Conservation (phyloP, 129 eudicot genomes). For the Smallanthus sonchifolius region DNA sequence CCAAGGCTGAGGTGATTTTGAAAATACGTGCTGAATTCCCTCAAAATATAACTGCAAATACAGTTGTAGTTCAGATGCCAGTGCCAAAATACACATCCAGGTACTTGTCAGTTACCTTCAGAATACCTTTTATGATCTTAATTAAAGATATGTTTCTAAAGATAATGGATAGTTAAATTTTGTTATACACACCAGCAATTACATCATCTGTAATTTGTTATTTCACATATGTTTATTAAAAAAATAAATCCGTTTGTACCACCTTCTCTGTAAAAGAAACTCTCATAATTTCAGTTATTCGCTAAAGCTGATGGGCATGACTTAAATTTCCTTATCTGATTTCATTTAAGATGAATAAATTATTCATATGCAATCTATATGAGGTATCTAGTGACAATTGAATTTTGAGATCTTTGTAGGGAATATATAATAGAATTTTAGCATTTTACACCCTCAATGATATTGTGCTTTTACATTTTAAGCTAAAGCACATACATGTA, state of each 20-base stretch:
- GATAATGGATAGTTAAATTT: not conserved
- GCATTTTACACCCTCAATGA: not conserved
- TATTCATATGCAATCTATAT: not conserved
- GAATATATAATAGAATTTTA: not conserved
- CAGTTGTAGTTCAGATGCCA: constrained; percentile 86
- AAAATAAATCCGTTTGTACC: not conserved
- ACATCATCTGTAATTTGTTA: not conserved
- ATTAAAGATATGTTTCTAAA: not conserved
- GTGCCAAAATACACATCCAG: constrained; percentile 78
- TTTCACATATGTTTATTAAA: not conserved
- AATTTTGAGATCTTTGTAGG: not conserved
- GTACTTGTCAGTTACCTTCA: constrained; percentile 31
- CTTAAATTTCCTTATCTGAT: not conserved
- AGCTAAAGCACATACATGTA: not conserved
- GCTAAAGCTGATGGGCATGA: not conserved
- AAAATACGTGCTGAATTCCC: constrained; percentile 84
- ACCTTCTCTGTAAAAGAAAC: not conserved
- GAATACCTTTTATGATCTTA: not conserved
- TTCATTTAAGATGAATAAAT: not conserved
- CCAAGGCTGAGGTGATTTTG: constrained; percentile 75
- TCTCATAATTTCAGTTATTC: not conserved
- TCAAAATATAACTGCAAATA: constrained; percentile 75
- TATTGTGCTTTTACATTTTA: not conserved
- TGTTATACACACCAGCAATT: constrained; percentile 2
- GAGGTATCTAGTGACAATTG: not conserved